Evolutionary conservation across 2,329 filamentous ascomycete species (phyloP).

Genomic region (Colletotrichum tabaci): DNA sequence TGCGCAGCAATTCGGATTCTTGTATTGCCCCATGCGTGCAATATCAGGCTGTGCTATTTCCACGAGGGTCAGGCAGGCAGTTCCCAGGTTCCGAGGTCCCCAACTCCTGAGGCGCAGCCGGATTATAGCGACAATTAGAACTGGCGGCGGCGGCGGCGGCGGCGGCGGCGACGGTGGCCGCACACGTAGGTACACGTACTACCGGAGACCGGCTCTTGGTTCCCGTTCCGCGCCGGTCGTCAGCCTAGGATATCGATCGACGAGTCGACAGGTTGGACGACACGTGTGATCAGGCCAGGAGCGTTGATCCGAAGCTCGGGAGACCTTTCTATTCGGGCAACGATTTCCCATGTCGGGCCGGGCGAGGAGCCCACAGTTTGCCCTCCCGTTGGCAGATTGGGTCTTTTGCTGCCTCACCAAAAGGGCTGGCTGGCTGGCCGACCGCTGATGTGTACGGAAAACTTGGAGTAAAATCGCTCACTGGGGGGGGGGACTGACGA

Average conservation of each 20-base stretch:
- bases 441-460: too few relatives aligned
- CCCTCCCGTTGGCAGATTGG: background rate
- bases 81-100: background rate
- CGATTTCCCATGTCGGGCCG: conserved; percentile 27
- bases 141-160: background rate
- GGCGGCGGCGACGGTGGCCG: background rate
- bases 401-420: background rate
- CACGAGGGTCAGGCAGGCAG: background rate
- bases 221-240: background rate
- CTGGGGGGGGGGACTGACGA: background rate
- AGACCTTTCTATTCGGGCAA: conserved; percentile 25
- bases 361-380: conserved; percentile 14
- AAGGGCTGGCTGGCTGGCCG: background rate
- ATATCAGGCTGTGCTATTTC: background rate
- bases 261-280: background rate
- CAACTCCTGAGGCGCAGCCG: background rate
- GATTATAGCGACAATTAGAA: background rate
- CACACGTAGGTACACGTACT: background rate
- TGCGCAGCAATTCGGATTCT: conserved; percentile 1
- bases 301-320: conserved; percentile 8
- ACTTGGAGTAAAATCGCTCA: conserved; percentile 23
- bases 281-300: conserved; percentile 14
- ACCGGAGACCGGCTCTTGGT: background rate
- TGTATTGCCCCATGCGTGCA: background rate
- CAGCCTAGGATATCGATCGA: too few relatives aligned